Evolutionary conservation across 306 rosid genomes (phyloP), one percentile per base, ranked within the genome.

Genomic region (Quercus suber): DNA sequence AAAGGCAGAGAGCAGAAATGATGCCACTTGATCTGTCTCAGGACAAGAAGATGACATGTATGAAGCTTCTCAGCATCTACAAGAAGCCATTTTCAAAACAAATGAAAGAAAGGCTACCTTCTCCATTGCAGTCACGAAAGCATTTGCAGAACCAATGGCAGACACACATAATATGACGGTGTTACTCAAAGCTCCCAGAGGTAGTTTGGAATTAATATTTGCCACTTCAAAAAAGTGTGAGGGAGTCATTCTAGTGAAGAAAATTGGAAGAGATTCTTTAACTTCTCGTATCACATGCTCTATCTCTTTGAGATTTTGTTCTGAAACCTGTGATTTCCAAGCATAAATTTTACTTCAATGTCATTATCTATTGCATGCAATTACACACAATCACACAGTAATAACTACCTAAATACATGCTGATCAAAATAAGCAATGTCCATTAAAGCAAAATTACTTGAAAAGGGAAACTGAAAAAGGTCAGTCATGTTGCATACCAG

Each of bases 141-240:
- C 74, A 60, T 89, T 87, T 15, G 99, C 89, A 81, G 98, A 95
- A 80, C 90, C 99, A 82, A 95, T 86, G 74, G 98, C 97, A 73
- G 98, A 91, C 73, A 92, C 85, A 3, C 99, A 94, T 77, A 92
- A 83, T 78, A 89, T 77, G 64, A 77, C 35, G 56, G 86, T 85
- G 57, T 85, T 64, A 20, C 60, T 68, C 77, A 92, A 82, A 86
- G 74, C 84, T 65, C 68, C 79, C 84, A 95, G 64, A 17, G 92
- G 73, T 76, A 89, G 75, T 78, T 69, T 82, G 72, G 84, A 73
- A 57, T 80, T 80, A 73, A 83, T 81, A 74, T 20, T 77, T 76
- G 89, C 78, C 81, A 89, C 89, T 17, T 86, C 85, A 68, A 91
- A 89, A 78, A 95, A 87, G 86, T 84, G 79, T 23, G 88, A 86